These are phyloP conservation scores for Dipteronia sinensis DNA, from an alignment of 345 rosid genomes.

Conservation along the genomic window DNA sequence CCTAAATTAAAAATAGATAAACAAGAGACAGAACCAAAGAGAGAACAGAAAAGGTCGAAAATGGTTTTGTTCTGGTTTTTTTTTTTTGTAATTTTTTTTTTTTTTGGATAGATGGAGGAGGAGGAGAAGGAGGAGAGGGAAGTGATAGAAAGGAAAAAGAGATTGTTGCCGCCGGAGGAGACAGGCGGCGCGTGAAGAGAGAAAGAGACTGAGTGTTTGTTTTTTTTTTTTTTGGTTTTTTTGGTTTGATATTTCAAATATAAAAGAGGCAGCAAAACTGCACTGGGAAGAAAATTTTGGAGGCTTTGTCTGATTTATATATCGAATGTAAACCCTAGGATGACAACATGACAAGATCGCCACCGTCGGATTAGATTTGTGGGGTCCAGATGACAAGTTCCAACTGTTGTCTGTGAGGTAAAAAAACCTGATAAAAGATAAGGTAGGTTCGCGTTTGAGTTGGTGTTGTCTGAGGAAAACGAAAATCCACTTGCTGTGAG, in stretches of 20 bases:
- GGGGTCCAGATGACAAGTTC: constrained; percentile 21
- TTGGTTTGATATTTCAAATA: not conserved
- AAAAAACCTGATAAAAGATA: not conserved
- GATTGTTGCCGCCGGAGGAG: constrained; percentile 53
- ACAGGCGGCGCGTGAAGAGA: constrained; percentile 50
- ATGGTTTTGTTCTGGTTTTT: not conserved
- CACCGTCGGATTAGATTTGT: constrained; percentile 35
- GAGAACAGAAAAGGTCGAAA: constrained; percentile 9
- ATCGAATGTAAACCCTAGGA: constrained; percentile 29
- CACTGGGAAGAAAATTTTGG: not conserved
- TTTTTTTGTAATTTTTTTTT: constrained; percentile 22
- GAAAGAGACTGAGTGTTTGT: not conserved
- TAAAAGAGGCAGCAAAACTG: constrained; percentile 24
- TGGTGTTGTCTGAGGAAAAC: not conserved
- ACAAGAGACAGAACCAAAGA: constrained; percentile 13
- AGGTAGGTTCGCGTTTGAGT: not conserved
- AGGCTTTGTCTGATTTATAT: constrained; percentile 9
- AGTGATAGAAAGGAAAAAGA: constrained; percentile 34
- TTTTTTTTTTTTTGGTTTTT: not conserved
- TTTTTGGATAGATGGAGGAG: constrained; percentile 27
- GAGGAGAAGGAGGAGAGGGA: constrained; percentile 44
- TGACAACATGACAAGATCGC: constrained; percentile 15
- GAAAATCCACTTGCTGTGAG: not conserved
- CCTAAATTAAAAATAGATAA: constrained; percentile 21
- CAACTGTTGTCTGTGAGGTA: not conserved